Evolutionary conservation across 1,139 yeast species (phyloP), one percentile per base, ranked within the genome.

Genomic region (Pichia sp.): DNA sequence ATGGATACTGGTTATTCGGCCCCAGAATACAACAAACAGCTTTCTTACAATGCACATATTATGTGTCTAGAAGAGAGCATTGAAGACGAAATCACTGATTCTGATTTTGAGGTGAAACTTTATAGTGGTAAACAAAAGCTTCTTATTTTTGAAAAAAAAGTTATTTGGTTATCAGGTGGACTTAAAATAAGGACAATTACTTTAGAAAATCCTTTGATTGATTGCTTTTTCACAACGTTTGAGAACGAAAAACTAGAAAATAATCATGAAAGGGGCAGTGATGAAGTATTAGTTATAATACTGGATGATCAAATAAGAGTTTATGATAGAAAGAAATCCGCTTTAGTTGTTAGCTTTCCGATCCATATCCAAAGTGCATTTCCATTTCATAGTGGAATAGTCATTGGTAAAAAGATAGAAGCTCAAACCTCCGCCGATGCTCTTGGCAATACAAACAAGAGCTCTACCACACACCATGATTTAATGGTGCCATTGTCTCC

Each of bases 261-360:
- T 16, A 38, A n/a, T 22, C 18, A 9, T 22, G 52, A 62, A 62
- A 33, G 13, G 18, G 9, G 27, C n/a, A 34, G 44, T 3, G 42
- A 25, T 9, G 62, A 63, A 39, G 75, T 76, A 0, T 66, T 83
- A 52, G 83, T 75, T 9, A 77, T 83, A 5, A 74, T 84, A 49
- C 64, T 81, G 47, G 63, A 66, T 44, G 80, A 76, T 53, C 70
- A 78, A 6, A 80, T 81, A 0, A 72, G 83, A 56, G 72, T 85
- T 1, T 85, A 84, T 65, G 77, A 75, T 56, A 69, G 70, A 3
- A 78, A 77, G 58, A 90, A 91, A 3, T 72, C 78, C 39, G 73
- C 78, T 2, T 79, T 80, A 60, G 73, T 78, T 5, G 76, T 82
- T 30, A 81, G 80, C 58, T 74, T 87, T 54, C 91, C 96, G 0